Percentiles rank a stretch among this genome's conserved stretches.
Evolutionary conservation across 1,284 basidiomycete genomes (phyloP).

Genomic region (Leccinum ponderosum): DNA sequence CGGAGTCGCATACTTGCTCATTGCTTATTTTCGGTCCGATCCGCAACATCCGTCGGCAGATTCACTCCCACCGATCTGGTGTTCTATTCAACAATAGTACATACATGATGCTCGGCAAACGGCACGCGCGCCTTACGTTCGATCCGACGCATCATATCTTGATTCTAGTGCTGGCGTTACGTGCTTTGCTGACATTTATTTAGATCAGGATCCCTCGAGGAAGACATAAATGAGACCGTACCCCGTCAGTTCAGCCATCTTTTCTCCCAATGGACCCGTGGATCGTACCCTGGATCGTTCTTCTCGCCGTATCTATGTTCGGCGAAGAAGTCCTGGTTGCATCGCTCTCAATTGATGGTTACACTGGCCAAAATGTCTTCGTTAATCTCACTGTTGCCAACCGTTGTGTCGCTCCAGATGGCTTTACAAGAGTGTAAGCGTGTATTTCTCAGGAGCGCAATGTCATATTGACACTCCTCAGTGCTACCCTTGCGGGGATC

Average conservation of each 20-base stretch:
- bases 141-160: not conserved
- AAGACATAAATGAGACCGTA: slow-evolving; percentile 1
- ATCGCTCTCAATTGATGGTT: slow-evolving; percentile 5
- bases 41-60: not conserved
- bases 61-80: slow-evolving; percentile 1
- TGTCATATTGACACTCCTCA: not conserved
- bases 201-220: not conserved
- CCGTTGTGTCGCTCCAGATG: slow-evolving; percentile 10
- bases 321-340: not conserved
- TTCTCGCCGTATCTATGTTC: not conserved
- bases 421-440: slow-evolving; percentile 15
- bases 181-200: not conserved
- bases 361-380: not conserved
- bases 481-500: slow-evolving; percentile 2
- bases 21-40: not conserved
- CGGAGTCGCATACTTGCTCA: not conserved
- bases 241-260: not conserved
- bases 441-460: not conserved
- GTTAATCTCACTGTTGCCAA: slow-evolving; percentile 8
- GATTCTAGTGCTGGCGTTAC: not conserved
- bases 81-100: not conserved
- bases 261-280: not conserved
- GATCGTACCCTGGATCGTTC: not conserved
- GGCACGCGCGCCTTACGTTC: not conserved
- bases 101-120: not conserved